Conservation (phyloP, 192 early-diverging fungal genomes). For the Coemansia sp. region DNA sequence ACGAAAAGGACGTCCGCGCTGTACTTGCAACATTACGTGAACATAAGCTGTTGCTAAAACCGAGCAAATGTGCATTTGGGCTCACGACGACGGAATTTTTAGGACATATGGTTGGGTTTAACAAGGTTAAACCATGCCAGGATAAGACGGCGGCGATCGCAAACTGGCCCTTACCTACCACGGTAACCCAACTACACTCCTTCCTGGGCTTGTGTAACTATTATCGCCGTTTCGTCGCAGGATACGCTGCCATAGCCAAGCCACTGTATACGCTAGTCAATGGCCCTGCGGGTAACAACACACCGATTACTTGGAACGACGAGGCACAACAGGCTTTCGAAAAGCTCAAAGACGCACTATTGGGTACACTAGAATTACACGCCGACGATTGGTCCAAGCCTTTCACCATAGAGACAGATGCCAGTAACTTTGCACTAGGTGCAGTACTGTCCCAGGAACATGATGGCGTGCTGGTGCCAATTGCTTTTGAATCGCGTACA, state of each 20-base stretch:
- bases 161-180: too few species aligned
- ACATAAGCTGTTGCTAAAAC: background rate
- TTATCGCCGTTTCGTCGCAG: too few species aligned
- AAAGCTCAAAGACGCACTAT: background rate
- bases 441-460: slow-evolving; percentile 14
- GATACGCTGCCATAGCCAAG: background rate
- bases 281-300: background rate
- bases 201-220: too few species aligned
- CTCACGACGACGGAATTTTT: too few species aligned
- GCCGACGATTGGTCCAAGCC: background rate
- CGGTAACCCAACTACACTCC: too few species aligned
- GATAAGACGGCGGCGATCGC: too few species aligned
- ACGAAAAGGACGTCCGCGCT: background rate
- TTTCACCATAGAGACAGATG: slow-evolving; percentile 10
- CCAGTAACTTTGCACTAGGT: slow-evolving; percentile 6
- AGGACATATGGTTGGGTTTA: too few species aligned
- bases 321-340: background rate
- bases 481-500: slow-evolving; percentile 19
- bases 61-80: too few species aligned
- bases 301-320: background rate
- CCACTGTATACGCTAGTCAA: background rate
- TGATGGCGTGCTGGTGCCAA: slow-evolving; percentile 2
- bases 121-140: too few species aligned
- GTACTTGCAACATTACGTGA: background rate
- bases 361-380: background rate